These are phyloP conservation scores for Podospora pseudopauciseta DNA, from an alignment of 495 filamentous ascomycete species.

Conservation along the genomic window DNA sequence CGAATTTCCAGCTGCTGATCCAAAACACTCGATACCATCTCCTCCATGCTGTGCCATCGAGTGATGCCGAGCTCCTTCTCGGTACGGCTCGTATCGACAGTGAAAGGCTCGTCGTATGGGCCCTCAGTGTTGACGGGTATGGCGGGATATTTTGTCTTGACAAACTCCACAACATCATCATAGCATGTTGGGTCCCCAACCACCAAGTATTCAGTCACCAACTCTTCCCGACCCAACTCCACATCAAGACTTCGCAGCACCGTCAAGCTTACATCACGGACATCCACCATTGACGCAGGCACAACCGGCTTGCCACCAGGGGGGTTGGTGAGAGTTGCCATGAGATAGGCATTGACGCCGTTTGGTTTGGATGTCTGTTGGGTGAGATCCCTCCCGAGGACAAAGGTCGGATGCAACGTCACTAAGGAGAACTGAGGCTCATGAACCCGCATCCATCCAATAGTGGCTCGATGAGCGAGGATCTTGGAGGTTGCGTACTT, in stretches of 20 bases:
- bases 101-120: conserved; percentile 9
- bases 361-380: conserved; percentile 6
- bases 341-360: conserved; percentile 13
- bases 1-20: conserved; percentile 35
- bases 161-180: conserved; percentile 31
- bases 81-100: conserved; percentile 15
- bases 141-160: conserved; percentile 32
- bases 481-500: conserved; percentile 23
- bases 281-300: conserved; percentile 32
- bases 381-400: conserved; percentile 13
- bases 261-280: conserved; percentile 41
- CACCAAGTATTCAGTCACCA: conserved; percentile 31
- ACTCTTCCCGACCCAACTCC: conserved; percentile 19
- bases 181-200: conserved; percentile 24
- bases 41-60: conserved; percentile 30
- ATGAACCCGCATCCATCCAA: conserved; percentile 24
- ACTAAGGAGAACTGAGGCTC: conserved; percentile 27
- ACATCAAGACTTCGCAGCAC: conserved; percentile 34
- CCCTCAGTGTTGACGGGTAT: conserved; percentile 26
- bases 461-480: conserved; percentile 24
- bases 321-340: conserved; percentile 32
- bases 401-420: conserved; percentile 28
- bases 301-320: conserved; percentile 22
- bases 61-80: conserved; percentile 36
- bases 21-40: conserved; percentile 37